Percentiles rank a stretch among this genome's conserved stretches.
phyloP scores from a whole-genome alignment of 2,329 filamentous ascomycete genomes.

The Xylariaceae sp. region DNA sequence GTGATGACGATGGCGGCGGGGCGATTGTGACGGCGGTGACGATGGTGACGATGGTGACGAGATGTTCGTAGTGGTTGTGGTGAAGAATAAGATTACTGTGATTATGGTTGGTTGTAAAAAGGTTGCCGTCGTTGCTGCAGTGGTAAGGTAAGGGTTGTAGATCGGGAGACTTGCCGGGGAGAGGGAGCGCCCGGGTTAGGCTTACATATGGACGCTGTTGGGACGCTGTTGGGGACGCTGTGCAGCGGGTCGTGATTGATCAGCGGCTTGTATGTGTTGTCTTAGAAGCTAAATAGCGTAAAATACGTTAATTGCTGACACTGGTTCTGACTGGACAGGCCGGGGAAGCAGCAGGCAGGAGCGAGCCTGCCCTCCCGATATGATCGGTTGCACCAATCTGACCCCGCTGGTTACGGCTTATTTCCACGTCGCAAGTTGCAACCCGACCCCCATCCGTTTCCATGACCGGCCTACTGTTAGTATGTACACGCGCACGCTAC shows the following conservation, averaged over 20 bases:
- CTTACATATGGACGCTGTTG: not conserved
- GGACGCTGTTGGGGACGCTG: too few species aligned
- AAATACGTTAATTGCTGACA: not conserved
- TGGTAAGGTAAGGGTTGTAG: not conserved
- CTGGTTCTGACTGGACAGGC: not conserved
- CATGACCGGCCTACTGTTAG: not conserved
- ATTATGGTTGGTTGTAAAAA: not conserved
- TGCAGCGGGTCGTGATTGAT: not conserved
- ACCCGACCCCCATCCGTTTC: not conserved
- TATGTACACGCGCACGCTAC: conserved; percentile 15
- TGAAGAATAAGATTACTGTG: conserved; percentile 3
- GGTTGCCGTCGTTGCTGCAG: conserved; percentile 1
- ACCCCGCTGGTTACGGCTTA: conserved; percentile 1
- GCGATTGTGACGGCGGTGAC: too few species aligned
- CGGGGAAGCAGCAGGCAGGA: not conserved
- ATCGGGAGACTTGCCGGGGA: conserved; percentile 1
- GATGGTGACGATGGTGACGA: too few species aligned
- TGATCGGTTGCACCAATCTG: not conserved
- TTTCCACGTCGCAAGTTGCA: not conserved
- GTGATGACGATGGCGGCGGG: not conserved
- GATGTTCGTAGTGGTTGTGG: not conserved
- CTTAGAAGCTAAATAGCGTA: not conserved
- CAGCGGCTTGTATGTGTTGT: not conserved
- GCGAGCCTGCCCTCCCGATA: not conserved
- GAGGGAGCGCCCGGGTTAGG: not conserved